A percentile compares a stretch with the other conserved stretches of the same genome.
phyloP scores from a whole-genome alignment of 2,329 filamentous ascomycete species.

The Colletotrichum sansevieriae region DNA sequence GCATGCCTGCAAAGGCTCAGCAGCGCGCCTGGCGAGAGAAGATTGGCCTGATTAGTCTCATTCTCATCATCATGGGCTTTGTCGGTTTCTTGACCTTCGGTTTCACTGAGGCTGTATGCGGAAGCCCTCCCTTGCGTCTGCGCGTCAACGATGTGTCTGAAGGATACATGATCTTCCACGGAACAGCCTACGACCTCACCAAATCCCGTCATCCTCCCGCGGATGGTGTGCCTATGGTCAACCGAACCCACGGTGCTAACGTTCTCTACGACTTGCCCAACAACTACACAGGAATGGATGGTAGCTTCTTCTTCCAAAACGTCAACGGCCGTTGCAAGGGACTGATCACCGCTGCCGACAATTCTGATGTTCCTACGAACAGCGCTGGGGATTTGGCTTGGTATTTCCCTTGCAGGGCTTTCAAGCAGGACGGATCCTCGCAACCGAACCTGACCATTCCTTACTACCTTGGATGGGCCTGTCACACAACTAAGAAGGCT shows the following conservation, averaged over 20 bases:
- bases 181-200: conserved; percentile 86
- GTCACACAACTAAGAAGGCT: conserved; percentile 80
- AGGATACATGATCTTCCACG: conserved; percentile 97
- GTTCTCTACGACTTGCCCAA: conserved; percentile 88
- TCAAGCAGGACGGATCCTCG: conserved; percentile 93
- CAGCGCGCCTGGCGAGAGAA: conserved; percentile 97
- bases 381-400: conserved; percentile 81
- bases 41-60: conserved; percentile 96
- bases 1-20: conserved; percentile 86
- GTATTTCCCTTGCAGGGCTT: conserved; percentile 95
- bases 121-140: conserved; percentile 77
- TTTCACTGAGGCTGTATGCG: conserved; percentile 91
- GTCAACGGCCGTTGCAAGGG: conserved; percentile 98
- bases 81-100: conserved; percentile 98
- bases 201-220: conserved; percentile 83
- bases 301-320: conserved; percentile 97
- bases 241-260: conserved; percentile 72
- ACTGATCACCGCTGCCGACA: conserved; percentile 78
- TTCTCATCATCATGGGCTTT: conserved; percentile 85
- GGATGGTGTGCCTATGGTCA: conserved; percentile 75
- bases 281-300: conserved; percentile 89
- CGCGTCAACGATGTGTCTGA: conserved; percentile 83
- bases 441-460: conserved; percentile 79
- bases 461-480: conserved; percentile 87
- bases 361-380: conserved; percentile 85